These are phyloP conservation scores for Rhodomyrtus tomentosa DNA, from an alignment of 345 rosid genomes.

Conservation along the genomic window DNA sequence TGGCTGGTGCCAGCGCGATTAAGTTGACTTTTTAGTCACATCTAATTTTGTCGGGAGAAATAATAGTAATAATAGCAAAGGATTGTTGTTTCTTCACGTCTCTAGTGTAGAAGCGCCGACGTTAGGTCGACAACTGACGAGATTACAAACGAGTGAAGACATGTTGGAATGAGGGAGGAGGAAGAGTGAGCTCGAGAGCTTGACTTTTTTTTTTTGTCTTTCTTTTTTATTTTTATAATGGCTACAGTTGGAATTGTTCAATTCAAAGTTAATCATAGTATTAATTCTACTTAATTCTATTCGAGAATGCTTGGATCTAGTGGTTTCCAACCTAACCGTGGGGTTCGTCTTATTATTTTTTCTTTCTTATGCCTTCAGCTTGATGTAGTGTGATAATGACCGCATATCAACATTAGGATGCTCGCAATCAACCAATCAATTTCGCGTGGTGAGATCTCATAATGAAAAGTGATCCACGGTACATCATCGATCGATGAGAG, in stretches of 20 bases:
- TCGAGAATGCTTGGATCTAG: background rate
- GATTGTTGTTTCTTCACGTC: background rate
- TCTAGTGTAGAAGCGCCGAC: background rate
- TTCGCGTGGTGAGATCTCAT: background rate
- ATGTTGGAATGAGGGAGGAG: background rate
- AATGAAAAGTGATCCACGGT: background rate
- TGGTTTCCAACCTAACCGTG: background rate
- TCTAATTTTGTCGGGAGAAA: background rate
- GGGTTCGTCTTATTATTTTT: background rate
- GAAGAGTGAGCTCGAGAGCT: background rate
- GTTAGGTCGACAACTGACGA: background rate
- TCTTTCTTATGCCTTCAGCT: background rate
- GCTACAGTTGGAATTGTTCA: background rate
- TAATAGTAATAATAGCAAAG: background rate
- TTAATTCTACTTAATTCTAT: background rate
- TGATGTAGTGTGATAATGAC: background rate
- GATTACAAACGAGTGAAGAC: background rate
- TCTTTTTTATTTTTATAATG: background rate
- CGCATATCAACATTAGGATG: background rate
- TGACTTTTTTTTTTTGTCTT: too few relatives aligned
- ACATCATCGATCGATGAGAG: background rate
- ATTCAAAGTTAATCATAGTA: background rate
- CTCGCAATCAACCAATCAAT: background rate
- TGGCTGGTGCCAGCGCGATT: constrained; percentile 19
- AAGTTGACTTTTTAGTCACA: constrained; percentile 24